Conservation (phyloP, 148 eudicot genomes). For the Talinum fruticosum region DNA sequence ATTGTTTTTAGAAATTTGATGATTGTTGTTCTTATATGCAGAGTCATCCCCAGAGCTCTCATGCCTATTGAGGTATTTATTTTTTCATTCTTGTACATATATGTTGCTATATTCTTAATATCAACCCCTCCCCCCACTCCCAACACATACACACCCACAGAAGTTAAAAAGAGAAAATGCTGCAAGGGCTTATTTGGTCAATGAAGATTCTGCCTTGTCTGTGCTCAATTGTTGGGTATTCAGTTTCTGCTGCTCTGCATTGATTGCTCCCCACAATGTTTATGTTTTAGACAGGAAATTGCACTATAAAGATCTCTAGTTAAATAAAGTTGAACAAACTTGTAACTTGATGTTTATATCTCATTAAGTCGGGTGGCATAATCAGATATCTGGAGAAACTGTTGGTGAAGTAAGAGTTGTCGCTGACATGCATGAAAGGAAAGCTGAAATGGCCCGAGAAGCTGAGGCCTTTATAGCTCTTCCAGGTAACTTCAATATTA, state of each 20-base stretch:
- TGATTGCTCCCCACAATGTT: background rate
- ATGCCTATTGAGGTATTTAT: conserved; percentile 82
- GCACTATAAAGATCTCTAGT: background rate
- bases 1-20: conserved; percentile 6
- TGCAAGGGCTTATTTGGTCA: background rate
- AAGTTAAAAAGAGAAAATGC: too few species aligned
- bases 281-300: background rate
- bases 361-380: conserved; percentile 4
- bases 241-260: background rate
- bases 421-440: conserved; percentile 96
- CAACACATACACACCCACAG: too few species aligned
- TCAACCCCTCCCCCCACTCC: too few species aligned
- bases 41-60: conserved; percentile 91
- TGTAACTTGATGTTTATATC: background rate
- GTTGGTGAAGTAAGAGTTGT: conserved; percentile 86
- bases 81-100: background rate
- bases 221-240: conserved; percentile 4
- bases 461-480: conserved; percentile 95
- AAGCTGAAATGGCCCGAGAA: conserved; percentile 90
- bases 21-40: conserved; percentile 38
- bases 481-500: conserved; percentile 53
- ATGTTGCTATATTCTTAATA: background rate
- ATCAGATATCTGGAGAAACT: conserved; percentile 74
- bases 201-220: background rate
- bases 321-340: background rate